Conservation (phyloP, 441 rosid species). For the Jatropha multifida region DNA sequence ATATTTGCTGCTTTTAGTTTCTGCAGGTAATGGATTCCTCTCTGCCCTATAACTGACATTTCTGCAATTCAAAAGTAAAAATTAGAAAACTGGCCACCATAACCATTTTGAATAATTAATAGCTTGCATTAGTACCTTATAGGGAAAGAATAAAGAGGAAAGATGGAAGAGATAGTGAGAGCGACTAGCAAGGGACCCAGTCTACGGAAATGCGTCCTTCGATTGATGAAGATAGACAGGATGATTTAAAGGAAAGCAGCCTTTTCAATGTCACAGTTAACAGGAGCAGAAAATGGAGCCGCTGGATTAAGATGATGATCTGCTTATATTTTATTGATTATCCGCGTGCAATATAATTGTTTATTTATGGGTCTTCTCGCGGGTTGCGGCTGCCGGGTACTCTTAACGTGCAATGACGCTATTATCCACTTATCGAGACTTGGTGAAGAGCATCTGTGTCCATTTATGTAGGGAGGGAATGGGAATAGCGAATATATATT, state of each 20-base stretch:
- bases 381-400: neutral
- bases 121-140: no score
- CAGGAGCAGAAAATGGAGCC: neutral
- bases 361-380: neutral
- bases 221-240: neutral
- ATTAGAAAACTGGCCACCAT: neutral
- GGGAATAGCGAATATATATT: no score
- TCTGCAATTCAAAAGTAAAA: constrained; percentile 28
- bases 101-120: no score
- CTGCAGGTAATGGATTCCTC: constrained; percentile 64
- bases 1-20: constrained; percentile 62
- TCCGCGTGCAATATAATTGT: neutral
- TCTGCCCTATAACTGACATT: constrained; percentile 49
- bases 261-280: neutral
- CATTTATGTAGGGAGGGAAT: neutral
- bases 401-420: neutral
- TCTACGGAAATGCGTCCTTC: neutral
- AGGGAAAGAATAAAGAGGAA: no score
- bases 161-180: no score
- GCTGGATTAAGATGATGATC: neutral
- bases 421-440: no score
- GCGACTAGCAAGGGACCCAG: neutral
- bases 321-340: neutral
- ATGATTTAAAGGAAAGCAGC: neutral
- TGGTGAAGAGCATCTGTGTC: neutral